phyloP scores from a whole-genome alignment of 2,329 filamentous ascomycete genomes.

The Delphinella strobiligena region DNA sequence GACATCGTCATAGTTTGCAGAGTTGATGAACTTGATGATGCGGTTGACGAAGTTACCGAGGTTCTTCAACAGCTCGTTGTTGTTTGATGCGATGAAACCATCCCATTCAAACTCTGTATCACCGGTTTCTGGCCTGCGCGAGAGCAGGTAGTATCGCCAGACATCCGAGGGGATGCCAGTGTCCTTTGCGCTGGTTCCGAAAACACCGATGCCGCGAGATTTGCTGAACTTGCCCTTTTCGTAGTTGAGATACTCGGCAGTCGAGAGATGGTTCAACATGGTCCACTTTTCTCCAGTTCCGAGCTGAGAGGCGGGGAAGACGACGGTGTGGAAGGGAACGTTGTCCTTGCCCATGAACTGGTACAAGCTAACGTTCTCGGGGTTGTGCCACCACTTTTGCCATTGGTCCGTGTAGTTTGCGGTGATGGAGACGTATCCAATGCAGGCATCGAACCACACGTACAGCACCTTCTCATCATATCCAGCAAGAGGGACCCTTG shows the following conservation, averaged over 20 bases:
- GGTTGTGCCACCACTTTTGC: slow-evolving; percentile 91
- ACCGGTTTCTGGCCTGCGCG: slow-evolving; percentile 70
- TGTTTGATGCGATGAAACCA: slow-evolving; percentile 72
- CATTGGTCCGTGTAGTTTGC: slow-evolving; percentile 80
- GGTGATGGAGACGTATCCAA: slow-evolving; percentile 92
- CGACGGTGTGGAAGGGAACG: slow-evolving; percentile 77
- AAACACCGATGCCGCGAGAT: slow-evolving; percentile 78
- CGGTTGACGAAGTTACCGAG: slow-evolving; percentile 48
- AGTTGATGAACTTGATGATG: slow-evolving; percentile 57
- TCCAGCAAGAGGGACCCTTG: slow-evolving; percentile 45
- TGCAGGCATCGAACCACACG: slow-evolving; percentile 86
- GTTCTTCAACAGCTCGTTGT: slow-evolving; percentile 74
- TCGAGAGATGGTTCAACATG: slow-evolving; percentile 75
- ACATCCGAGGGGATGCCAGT: slow-evolving; percentile 76
- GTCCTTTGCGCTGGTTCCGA: slow-evolving; percentile 78
- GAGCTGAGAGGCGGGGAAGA: slow-evolving; percentile 79
- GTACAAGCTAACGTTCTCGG: slow-evolving; percentile 75
- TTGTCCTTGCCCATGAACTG: slow-evolving; percentile 96
- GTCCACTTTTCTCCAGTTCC: slow-evolving; percentile 82
- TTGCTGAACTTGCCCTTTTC: slow-evolving; percentile 89
- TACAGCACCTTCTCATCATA: slow-evolving; percentile 77
- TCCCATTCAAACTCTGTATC: slow-evolving; percentile 89
- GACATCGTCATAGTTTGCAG: slow-evolving; percentile 56
- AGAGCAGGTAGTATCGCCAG: slow-evolving; percentile 87
- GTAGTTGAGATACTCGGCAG: slow-evolving; percentile 83